phyloP scores from a whole-genome alignment of 2,329 filamentous ascomycete species.

The Herpotrichia juniperi region DNA sequence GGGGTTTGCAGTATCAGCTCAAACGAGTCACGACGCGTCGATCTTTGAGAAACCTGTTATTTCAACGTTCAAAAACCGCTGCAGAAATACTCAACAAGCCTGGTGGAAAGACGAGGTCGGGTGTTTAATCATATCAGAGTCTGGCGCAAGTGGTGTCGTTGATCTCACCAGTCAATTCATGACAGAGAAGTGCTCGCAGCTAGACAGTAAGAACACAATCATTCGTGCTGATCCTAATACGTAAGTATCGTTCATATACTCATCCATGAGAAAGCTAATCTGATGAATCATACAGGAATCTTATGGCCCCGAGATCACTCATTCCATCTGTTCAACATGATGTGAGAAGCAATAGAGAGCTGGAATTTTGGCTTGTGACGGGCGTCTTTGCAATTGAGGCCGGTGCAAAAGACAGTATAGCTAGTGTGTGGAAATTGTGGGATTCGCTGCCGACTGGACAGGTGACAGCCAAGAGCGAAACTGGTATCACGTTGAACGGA shows the following conservation, averaged over 20 bases:
- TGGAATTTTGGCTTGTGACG: neutral
- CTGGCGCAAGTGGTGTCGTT: conserved; percentile 19
- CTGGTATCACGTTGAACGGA: no score
- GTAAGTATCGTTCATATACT: conserved; percentile 10
- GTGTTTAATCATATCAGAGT: conserved; percentile 15
- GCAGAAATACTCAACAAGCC: neutral
- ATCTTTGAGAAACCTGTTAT: conserved; percentile 17
- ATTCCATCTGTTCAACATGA: conserved; percentile 16
- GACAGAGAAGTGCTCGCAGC: neutral
- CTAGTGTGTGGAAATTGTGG: conserved; percentile 2
- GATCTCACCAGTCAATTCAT: conserved; percentile 15
- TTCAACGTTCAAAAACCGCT: neutral
- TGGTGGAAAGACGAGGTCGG: conserved; percentile 15
- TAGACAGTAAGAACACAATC: neutral
- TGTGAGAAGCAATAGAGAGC: neutral
- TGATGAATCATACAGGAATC: conserved; percentile 10
- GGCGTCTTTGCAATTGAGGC: conserved; percentile 3
- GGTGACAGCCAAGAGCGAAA: no score
- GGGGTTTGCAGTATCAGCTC: conserved; percentile 21
- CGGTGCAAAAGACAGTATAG: neutral
- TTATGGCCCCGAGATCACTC: conserved; percentile 16
- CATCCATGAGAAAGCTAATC: neutral
- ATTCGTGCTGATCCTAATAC: conserved; percentile 27
- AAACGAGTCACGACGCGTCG: conserved; percentile 10
- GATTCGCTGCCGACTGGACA: neutral